Conservation (phyloP, 768 basidiomycete species). For the Coprinellus micaceus region DNA sequence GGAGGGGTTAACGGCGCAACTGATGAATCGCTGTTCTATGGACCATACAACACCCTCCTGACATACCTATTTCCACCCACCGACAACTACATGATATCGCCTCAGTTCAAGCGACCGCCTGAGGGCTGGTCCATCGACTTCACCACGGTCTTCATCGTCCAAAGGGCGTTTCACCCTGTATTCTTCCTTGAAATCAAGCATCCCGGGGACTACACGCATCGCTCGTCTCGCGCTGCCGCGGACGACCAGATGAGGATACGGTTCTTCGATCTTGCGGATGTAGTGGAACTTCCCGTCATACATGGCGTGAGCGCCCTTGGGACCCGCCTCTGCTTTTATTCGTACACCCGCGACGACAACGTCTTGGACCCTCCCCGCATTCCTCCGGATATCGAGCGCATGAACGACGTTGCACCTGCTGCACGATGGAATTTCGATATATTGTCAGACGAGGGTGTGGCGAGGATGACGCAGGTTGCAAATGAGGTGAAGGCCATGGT, state of each 20-base stretch:
- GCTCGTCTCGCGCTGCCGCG: conserved; percentile 17
- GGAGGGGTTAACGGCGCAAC: conserved; percentile 9
- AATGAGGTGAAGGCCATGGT: conserved; percentile 16
- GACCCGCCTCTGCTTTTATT: conserved; percentile 21
- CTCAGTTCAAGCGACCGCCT: conserved; percentile 18
- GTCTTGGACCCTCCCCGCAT: conserved; percentile 15
- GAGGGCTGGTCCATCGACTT: conserved; percentile 21
- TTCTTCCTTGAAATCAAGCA: conserved; percentile 28
- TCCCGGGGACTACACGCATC: conserved; percentile 7
- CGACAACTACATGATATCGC: conserved; percentile 15
- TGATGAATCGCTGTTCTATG: conserved; percentile 20
- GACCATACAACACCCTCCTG: conserved; percentile 21
- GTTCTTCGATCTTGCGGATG: conserved; percentile 16
- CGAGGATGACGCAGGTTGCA: conserved; percentile 15
- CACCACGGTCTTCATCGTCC: conserved; percentile 18
- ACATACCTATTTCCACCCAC: conserved; percentile 17
- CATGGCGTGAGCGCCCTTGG: conserved; percentile 25
- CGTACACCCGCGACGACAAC: conserved; percentile 13
- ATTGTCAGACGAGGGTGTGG: conserved; percentile 15
- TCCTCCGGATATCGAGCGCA: no score
- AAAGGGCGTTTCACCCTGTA: conserved; percentile 17
- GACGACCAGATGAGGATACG: conserved; percentile 25
- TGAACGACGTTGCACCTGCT: conserved; percentile 25
- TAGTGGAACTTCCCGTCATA: conserved; percentile 15
- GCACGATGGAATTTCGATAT: conserved; percentile 23